phyloP scores from a whole-genome alignment of 169 alveolate species.

The Neospora caninum region DNA sequence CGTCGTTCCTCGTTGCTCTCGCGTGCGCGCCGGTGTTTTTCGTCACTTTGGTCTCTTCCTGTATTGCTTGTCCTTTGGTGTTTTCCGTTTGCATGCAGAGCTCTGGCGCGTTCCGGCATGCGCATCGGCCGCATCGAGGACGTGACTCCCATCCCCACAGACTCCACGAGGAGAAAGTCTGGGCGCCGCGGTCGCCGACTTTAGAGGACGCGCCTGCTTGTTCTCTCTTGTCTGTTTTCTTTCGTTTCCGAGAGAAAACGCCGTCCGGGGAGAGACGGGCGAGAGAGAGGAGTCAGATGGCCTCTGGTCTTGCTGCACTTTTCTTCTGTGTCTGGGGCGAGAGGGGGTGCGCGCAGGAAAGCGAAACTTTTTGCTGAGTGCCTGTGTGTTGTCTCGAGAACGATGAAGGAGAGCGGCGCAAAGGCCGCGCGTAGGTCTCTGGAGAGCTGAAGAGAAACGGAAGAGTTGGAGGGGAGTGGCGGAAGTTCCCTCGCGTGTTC shows the following conservation, averaged over 20 bases:
- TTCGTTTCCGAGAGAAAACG: neutral
- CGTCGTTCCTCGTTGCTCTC: neutral
- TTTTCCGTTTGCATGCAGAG: slow-evolving; percentile 80
- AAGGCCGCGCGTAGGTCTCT: too few relatives aligned
- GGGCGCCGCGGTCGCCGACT: slow-evolving; percentile 99
- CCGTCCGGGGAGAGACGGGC: neutral
- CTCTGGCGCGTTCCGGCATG: slow-evolving; percentile 99
- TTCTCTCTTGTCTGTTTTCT: neutral
- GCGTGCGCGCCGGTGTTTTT: neutral
- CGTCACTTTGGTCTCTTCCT: slow-evolving; percentile 2
- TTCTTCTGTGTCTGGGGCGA: too few relatives aligned
- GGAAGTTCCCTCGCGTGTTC: too few relatives aligned
- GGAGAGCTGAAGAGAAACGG: too few relatives aligned
- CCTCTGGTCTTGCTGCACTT: too few relatives aligned
- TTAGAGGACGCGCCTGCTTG: slow-evolving; percentile 67
- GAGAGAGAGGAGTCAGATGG: neutral
- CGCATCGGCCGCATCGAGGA: slow-evolving; percentile 99
- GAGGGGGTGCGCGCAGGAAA: too few relatives aligned
- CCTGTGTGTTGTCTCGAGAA: too few relatives aligned
- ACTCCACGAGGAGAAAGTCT: slow-evolving; percentile 97
- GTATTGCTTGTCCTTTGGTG: neutral
- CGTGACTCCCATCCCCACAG: slow-evolving; percentile 99
- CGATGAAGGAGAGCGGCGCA: too few relatives aligned
- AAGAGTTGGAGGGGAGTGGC: too few relatives aligned
- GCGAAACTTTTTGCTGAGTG: too few relatives aligned